These are phyloP conservation scores for Suillus bovinus DNA, from an alignment of 768 basidiomycete species.

Conservation along the genomic window DNA sequence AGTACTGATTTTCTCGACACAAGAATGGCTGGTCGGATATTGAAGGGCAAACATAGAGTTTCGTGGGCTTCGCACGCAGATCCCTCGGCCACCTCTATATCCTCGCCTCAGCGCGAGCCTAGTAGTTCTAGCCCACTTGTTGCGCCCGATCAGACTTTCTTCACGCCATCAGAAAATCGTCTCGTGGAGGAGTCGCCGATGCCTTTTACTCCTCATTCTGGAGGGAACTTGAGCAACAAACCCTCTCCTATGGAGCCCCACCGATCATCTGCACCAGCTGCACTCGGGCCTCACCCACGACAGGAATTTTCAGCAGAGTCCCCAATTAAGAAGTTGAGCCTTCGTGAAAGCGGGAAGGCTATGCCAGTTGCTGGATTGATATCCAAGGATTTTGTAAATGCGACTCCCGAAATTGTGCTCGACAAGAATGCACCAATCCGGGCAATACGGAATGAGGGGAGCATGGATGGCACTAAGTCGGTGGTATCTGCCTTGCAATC, in stretches of 20 bases:
- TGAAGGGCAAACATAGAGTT: slow-evolving; percentile 48
- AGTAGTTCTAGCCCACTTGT: slow-evolving; percentile 12
- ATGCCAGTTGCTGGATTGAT: slow-evolving; percentile 2
- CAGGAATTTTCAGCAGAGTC: slow-evolving; percentile 30
- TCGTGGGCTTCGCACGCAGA: slow-evolving; percentile 56
- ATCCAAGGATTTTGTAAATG: background rate
- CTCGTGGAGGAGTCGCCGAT: slow-evolving; percentile 47
- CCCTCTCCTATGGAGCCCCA: background rate
- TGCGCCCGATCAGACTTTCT: slow-evolving; percentile 18
- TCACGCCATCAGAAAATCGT: slow-evolving; percentile 39
- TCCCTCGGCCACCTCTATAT: slow-evolving; percentile 33
- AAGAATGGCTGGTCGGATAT: slow-evolving; percentile 74
- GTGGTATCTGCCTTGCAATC: slow-evolving; percentile 17
- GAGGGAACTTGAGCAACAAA: background rate
- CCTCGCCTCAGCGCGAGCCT: slow-evolving; percentile 23
- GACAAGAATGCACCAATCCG: slow-evolving; percentile 42
- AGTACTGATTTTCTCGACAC: slow-evolving; percentile 7
- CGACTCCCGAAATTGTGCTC: slow-evolving; percentile 35
- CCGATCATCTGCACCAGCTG: slow-evolving; percentile 52
- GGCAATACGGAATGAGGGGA: slow-evolving; percentile 24
- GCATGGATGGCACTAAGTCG: slow-evolving; percentile 21
- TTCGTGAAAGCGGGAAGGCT: slow-evolving; percentile 26
- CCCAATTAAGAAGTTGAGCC: slow-evolving; percentile 31
- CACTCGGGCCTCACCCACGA: slow-evolving; percentile 39
- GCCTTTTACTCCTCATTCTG: slow-evolving; percentile 21